Conservation (phyloP, 164 flowering plant species). For the Liriodendron chinense region DNA sequence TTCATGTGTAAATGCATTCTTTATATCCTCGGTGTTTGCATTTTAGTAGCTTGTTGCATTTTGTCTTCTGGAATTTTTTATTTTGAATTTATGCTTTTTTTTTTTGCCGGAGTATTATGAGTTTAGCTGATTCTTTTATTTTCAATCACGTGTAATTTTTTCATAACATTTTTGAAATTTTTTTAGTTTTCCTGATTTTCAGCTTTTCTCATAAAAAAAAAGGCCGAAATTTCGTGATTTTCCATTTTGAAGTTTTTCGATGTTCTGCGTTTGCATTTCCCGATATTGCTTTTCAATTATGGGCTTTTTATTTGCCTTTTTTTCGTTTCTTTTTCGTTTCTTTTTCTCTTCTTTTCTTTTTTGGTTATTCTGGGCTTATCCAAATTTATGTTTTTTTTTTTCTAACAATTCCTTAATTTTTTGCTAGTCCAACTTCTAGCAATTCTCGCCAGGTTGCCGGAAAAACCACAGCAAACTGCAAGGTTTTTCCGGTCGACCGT, state of each 20-base stretch:
- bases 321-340: no score
- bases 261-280: slow-evolving; percentile 11
- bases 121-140: neutral
- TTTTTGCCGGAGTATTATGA: neutral
- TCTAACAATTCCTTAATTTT: neutral
- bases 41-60: neutral
- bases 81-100: neutral
- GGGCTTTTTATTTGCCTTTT: slow-evolving; percentile 22
- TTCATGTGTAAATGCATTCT: neutral
- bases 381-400: neutral
- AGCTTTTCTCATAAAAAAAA: neutral
- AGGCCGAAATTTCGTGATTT: neutral
- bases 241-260: neutral
- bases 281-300: no score
- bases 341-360: neutral
- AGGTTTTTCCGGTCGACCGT: slow-evolving; percentile 12
- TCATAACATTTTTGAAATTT: neutral
- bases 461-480: slow-evolving; percentile 11
- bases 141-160: neutral
- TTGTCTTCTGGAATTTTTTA: neutral
- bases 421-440: slow-evolving; percentile 8
- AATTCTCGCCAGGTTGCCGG: slow-evolving; percentile 1
- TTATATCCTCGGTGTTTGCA: neutral
- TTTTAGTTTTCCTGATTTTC: neutral
- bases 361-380: neutral